Conservation (phyloP, 805 yeast species). For the Lipomyces spencermartinsiae region DNA sequence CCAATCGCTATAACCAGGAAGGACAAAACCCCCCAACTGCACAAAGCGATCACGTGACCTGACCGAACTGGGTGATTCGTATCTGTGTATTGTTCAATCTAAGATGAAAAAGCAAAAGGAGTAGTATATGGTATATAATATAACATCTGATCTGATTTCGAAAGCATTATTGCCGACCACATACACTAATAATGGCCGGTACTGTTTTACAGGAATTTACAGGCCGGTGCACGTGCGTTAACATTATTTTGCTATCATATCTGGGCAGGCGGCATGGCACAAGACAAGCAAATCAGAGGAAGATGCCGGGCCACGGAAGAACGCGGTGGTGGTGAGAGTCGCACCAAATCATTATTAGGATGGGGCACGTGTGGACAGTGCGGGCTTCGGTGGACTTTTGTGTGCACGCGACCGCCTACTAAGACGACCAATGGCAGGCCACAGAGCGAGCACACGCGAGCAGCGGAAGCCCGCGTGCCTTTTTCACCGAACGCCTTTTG, state of each 20-base stretch:
- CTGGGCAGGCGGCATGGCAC: too few relatives aligned
- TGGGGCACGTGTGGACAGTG: not conserved
- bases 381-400: slow-evolving; percentile 19
- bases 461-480: slow-evolving; percentile 11
- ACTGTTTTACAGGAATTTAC: too few relatives aligned
- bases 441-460: slow-evolving; percentile 32
- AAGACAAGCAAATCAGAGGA: not conserved
- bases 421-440: slow-evolving; percentile 20
- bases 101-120: too few relatives aligned
- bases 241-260: too few relatives aligned
- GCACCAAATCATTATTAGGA: not conserved
- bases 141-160: too few relatives aligned
- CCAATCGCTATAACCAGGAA: slow-evolving; percentile 50
- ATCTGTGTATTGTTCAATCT: too few relatives aligned
- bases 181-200: too few relatives aligned
- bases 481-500: not conserved
- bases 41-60: not conserved
- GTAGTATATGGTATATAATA: too few relatives aligned
- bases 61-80: too few relatives aligned
- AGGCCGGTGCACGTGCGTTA: too few relatives aligned
- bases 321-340: not conserved
- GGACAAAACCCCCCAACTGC: not conserved
- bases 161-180: too few relatives aligned
- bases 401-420: slow-evolving; percentile 29
- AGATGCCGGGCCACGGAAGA: not conserved